These are phyloP conservation scores for Lunasporangiospora selenospora DNA, from an alignment of 192 early-diverging fungal genomes.

Conservation along the genomic window DNA sequence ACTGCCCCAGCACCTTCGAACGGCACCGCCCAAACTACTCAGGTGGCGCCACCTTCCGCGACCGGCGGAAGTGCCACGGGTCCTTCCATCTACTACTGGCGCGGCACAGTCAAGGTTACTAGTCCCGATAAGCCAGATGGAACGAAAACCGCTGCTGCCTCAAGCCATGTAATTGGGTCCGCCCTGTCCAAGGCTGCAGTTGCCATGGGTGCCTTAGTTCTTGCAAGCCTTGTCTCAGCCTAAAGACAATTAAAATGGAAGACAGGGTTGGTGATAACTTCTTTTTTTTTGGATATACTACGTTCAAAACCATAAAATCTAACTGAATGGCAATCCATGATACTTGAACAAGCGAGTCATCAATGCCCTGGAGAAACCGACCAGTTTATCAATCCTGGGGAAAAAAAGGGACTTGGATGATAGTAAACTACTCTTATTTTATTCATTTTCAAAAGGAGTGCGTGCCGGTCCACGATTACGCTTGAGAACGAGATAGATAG, in stretches of 20 bases:
- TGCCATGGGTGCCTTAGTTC: constrained; percentile 8
- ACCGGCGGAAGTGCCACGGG: not conserved
- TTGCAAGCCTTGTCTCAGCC: constrained; percentile 6
- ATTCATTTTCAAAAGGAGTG: too few species aligned
- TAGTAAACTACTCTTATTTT: too few species aligned
- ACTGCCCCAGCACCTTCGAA: not conserved
- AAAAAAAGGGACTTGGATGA: too few species aligned
- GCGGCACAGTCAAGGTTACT: not conserved
- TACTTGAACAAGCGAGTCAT: too few species aligned
- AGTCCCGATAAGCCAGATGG: not conserved
- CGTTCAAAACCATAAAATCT: too few species aligned
- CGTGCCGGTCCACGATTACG: too few species aligned
- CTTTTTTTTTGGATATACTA: not conserved
- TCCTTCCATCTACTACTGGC: constrained; percentile 24
- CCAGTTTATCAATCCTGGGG: too few species aligned
- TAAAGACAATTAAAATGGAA: too few species aligned
- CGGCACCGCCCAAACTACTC: not conserved
- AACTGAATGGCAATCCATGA: too few species aligned
- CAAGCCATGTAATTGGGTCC: not conserved
- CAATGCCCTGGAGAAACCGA: too few species aligned
- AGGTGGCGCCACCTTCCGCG: not conserved
- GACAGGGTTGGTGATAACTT: too few species aligned
- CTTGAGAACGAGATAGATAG: too few species aligned
- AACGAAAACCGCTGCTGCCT: not conserved
- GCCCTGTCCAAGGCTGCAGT: not conserved